Base-by-base conservation (phyloP, 2,329 filamentous ascomycete genomes). In the Colletotrichum sp. region DNA sequence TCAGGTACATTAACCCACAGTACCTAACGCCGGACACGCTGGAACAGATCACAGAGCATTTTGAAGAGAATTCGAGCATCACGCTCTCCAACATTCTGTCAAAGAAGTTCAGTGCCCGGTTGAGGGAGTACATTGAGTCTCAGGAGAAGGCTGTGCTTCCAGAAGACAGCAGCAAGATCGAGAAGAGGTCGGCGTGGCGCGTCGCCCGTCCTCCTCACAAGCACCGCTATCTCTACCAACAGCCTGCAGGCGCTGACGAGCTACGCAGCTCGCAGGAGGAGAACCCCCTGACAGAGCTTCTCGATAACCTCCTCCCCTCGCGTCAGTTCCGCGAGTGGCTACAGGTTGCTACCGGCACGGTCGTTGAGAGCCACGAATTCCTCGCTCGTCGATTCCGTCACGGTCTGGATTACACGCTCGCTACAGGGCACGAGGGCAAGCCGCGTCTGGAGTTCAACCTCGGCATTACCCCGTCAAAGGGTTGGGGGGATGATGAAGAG, bases 1-100 rank as follows among this genome's bases (percentile, higher is more conserved):
- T 98, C 78, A 93, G 96, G 82, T 99, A 96, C 86, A 93, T 99
- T 82, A 91, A 95, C 16, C 96, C 97, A 0, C 94, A 93, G 14
- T 99, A 98, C 82, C 90, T 99, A 16, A 97, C 95, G 0, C 97
- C 97, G 0, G 96, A 98, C 82, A 97, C 95, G 3, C 90, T 98
- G 16, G 94, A 97, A 76, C 92, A 96, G 80, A 90, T 98, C 71
- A 90, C 92, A 3, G 93, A 95, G 43, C 92, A 94, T 65, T 98
- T 99, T 82, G 89, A 92, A 64, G 93, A 96, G 76, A 92, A 95
- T 79, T 98, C 94, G 4, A 96, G 94, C 77, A 93, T 98, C 68
- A 95, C 94, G 21, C 89, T 99, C 18, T 91, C 94, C 43, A 90
- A 92, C 69, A 94, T 99, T 78, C 87, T 99, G 8, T 94, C 91